phyloP scores from a whole-genome alignment of 306 rosid genomes.

The Oemleria cerasiformis region DNA sequence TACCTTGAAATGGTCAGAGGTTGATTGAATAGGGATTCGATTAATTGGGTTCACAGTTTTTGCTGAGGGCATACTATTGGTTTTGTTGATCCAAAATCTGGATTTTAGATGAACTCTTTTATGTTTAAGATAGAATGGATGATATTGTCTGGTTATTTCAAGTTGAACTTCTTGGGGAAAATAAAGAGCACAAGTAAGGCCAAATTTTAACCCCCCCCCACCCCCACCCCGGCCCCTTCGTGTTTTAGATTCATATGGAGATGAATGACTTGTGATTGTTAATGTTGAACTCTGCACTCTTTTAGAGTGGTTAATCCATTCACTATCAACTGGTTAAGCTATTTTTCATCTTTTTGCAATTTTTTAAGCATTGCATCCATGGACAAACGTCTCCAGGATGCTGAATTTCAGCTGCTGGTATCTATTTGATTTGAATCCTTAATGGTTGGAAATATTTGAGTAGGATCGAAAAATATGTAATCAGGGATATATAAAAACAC shows the following conservation, averaged over 20 bases:
- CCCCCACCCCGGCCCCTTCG: neutral
- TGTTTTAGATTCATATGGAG: neutral
- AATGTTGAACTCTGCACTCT: neutral
- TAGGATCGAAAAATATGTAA: neutral
- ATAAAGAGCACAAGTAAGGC: neutral
- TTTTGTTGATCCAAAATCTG: neutral
- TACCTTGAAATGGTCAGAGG: constrained; percentile 2
- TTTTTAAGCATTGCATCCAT: neutral
- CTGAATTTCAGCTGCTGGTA: neutral
- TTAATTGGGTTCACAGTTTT: neutral
- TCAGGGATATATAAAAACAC: neutral
- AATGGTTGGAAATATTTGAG: neutral
- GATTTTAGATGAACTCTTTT: neutral
- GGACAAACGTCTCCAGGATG: neutral
- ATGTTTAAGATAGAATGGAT: neutral
- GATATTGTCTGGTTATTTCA: neutral
- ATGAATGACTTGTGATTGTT: neutral
- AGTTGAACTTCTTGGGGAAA: neutral
- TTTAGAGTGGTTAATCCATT: neutral
- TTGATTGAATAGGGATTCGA: neutral
- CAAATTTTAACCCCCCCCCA: neutral
- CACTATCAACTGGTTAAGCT: neutral
- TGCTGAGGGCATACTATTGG: neutral
- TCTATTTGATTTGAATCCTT: neutral
- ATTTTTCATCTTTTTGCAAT: neutral